A percentile compares a stretch with the other conserved stretches of the same genome.
These are phyloP conservation scores for Candida succiphila DNA, from an alignment of 805 yeast genomes.

Conservation along the genomic window DNA sequence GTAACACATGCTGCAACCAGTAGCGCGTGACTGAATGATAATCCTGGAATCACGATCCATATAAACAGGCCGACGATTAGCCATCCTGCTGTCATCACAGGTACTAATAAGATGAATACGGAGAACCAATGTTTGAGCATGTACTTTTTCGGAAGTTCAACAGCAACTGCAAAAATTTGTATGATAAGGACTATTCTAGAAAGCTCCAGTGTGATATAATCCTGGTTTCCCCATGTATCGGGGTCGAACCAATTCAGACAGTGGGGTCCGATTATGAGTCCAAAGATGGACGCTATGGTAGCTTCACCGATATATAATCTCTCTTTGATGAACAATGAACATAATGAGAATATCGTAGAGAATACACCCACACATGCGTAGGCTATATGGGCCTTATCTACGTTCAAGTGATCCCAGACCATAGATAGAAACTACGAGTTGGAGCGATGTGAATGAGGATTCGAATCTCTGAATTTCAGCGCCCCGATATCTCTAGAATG, in stretches of 20 bases:
- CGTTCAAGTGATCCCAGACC: constrained; percentile 24
- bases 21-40: constrained; percentile 44
- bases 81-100: constrained; percentile 70
- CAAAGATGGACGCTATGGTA: constrained; percentile 53
- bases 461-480: neutral
- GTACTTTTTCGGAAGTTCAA: constrained; percentile 61
- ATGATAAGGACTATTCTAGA: constrained; percentile 57
- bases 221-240: constrained; percentile 44
- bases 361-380: constrained; percentile 57
- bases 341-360: constrained; percentile 44
- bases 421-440: no score
- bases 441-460: neutral
- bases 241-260: constrained; percentile 51
- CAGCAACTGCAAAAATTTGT: constrained; percentile 66
- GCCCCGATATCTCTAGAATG: neutral
- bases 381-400: constrained; percentile 25
- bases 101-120: constrained; percentile 46
- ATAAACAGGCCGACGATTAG: constrained; percentile 51
- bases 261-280: constrained; percentile 51
- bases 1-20: constrained; percentile 63
- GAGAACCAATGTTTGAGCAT: constrained; percentile 50
- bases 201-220: constrained; percentile 45
- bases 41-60: constrained; percentile 50
- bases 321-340: constrained; percentile 51
- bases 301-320: constrained; percentile 56